Evolutionary conservation across 2,329 filamentous ascomycete genomes (phyloP), one percentile per base, ranked within the genome.

Genomic region (Dothideomycetidae sp.): DNA sequence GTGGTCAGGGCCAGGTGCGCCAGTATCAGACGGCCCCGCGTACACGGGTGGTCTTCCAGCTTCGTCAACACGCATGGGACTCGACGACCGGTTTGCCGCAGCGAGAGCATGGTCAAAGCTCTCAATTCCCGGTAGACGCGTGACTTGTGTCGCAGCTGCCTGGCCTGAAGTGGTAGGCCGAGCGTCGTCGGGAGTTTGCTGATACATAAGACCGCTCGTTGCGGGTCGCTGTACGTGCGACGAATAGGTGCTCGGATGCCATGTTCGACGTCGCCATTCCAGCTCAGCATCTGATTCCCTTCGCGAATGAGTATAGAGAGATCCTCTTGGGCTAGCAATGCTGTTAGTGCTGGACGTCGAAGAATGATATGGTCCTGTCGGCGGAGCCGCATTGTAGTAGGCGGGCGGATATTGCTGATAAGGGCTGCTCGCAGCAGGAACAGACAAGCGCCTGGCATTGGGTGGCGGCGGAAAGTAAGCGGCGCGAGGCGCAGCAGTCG

Each of bases 101-200:
- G 71, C 70, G 16, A 75, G 78, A 15, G 81, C 65, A 39, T 82
- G 77, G 51, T 88, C 84, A 49, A 94, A 93, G 11, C 83, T 92
- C 54, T 93, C 84, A 46, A 94, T 94, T 10, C 86, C 85, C 1
- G 86, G 86, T 10, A 94, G 68, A 28, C 83, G 75, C 10, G 83
- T 64, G 3, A 68, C 71, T 48, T 78, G 75, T 35, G 59, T 51
- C 56, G 66, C 55, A 59, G 73, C 46, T 56, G 71, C 52, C 57
- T 71, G 54, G 52, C 68, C 53, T 41, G 69, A 51, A 61, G 71
- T 58, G 51, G 72, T 50, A 54, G 73, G 53, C 60, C 71, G 59
- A 62, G 74, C 53, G 57, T 74, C 50, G 49, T 77, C 72, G 4
- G 81, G 75, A 4, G 75, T 83, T 43, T 81, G 74, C 28, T 83